Conservation (phyloP, 495 filamentous ascomycete species). For the Penicillium malachiteum region DNA sequence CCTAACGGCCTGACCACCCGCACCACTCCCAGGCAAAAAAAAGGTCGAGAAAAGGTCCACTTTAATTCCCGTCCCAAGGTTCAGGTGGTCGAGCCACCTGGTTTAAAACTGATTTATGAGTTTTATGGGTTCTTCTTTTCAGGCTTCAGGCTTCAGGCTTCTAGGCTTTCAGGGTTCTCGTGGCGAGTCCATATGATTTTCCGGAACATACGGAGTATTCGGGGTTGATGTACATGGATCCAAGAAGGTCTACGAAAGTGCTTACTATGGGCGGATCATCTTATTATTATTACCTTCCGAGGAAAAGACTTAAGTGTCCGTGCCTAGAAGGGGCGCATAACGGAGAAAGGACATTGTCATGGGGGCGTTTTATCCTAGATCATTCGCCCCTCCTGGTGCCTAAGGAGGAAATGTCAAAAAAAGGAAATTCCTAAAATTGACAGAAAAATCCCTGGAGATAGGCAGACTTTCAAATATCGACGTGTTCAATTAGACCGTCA, state of each 20-base stretch:
- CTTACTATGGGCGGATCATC: not conserved
- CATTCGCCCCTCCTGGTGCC: not conserved
- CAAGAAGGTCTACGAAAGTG: too few species aligned
- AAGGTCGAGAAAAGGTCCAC: not conserved
- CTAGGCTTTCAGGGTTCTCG: not conserved
- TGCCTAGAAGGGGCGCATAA: conserved; percentile 2
- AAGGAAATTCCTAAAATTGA: too few species aligned
- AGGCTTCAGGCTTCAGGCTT: not conserved
- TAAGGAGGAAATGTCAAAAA: not conserved
- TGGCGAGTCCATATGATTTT: not conserved
- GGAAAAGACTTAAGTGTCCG: not conserved
- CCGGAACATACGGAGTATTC: not conserved
- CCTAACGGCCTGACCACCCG: not conserved
- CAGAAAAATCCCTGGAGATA: too few species aligned
- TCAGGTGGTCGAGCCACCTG: not conserved
- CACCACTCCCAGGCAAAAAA: not conserved
- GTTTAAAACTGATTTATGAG: not conserved
- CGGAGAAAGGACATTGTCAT: not conserved
- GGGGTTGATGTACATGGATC: too few species aligned
- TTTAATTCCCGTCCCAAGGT: conserved; percentile 1
- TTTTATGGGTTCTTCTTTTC: not conserved
- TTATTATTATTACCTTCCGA: not conserved
- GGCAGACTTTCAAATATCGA: too few species aligned
- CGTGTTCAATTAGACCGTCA: too few species aligned
- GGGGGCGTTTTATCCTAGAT: not conserved